Conservation (phyloP, 2,329 filamentous ascomycete genomes). For the Colletotrichum truncatum region DNA sequence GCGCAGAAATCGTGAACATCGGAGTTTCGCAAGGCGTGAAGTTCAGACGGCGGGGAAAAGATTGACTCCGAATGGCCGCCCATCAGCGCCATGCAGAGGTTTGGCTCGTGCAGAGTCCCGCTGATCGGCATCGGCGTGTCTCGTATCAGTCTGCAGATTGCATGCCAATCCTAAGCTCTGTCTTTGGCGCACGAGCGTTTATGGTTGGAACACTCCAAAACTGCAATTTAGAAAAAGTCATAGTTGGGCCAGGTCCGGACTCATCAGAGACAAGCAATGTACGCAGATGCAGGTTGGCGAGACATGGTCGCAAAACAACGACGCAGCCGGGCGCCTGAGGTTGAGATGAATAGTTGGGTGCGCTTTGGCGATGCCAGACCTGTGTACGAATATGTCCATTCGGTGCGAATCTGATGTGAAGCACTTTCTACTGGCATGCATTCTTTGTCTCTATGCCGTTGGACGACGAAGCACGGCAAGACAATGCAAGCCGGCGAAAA, state of each 20-base stretch:
- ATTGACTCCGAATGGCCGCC: background rate
- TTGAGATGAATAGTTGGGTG: background rate
- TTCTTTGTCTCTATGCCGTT: background rate
- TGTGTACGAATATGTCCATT: background rate
- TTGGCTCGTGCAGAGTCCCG: constrained; percentile 9
- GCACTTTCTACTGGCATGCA: background rate
- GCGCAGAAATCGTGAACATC: background rate
- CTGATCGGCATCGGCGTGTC: constrained; percentile 23
- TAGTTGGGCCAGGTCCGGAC: background rate
- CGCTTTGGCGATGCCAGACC: background rate
- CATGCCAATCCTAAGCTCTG: constrained; percentile 13
- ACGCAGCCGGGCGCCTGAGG: background rate
- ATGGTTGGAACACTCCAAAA: background rate
- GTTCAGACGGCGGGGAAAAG: background rate
- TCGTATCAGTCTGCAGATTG: constrained; percentile 20
- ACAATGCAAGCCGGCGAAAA: background rate
- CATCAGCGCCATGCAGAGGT: background rate
- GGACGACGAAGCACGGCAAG: background rate
- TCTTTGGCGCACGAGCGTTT: background rate
- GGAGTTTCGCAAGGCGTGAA: background rate
- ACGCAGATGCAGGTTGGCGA: background rate
- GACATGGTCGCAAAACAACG: background rate
- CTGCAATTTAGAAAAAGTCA: background rate
- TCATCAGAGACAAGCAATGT: background rate
- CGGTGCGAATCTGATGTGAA: background rate